Evolutionary conservation across 176 grass and related monocot species (phyloP).

Genomic region (Otatea glauca): DNA sequence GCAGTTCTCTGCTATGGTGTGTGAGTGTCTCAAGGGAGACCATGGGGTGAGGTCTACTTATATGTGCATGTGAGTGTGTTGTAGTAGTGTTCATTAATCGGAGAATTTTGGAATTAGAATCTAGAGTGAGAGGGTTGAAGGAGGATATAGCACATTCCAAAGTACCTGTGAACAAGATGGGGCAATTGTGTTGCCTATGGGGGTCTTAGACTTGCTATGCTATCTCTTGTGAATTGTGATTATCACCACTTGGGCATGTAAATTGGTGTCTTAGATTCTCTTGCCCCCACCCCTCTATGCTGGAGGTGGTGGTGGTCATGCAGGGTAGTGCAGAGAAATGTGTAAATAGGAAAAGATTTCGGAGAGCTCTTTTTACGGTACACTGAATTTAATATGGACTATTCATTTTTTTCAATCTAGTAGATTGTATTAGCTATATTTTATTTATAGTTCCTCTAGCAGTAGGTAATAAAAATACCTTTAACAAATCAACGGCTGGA

Average conservation of each 20-base stretch:
- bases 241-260: slow-evolving; percentile 44
- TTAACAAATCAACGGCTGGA: too few relatives aligned
- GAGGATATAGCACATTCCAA: slow-evolving; percentile 60
- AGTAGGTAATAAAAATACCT: too few relatives aligned
- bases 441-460: too few relatives aligned
- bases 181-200: slow-evolving; percentile 32
- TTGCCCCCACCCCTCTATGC: too few relatives aligned
- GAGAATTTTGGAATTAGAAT: slow-evolving; percentile 50
- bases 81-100: slow-evolving; percentile 20
- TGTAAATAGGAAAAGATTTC: background rate
- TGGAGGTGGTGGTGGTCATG: background rate
- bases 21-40: slow-evolving; percentile 39
- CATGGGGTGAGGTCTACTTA: slow-evolving; percentile 46
- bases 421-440: too few relatives aligned
- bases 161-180: slow-evolving; percentile 53
- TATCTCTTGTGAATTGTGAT: slow-evolving; percentile 30
- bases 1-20: slow-evolving; percentile 20
- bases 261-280: slow-evolving; percentile 40
- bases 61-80: slow-evolving; percentile 53
- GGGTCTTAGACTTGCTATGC: background rate
- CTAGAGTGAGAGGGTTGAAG: slow-evolving; percentile 46
- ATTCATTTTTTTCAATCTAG: too few relatives aligned
- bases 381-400: too few relatives aligned
- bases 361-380: too few relatives aligned
- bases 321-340: slow-evolving; percentile 15